These are phyloP conservation scores for Camellia granthamiana DNA, from an alignment of 148 eudicot species.

Conservation along the genomic window DNA sequence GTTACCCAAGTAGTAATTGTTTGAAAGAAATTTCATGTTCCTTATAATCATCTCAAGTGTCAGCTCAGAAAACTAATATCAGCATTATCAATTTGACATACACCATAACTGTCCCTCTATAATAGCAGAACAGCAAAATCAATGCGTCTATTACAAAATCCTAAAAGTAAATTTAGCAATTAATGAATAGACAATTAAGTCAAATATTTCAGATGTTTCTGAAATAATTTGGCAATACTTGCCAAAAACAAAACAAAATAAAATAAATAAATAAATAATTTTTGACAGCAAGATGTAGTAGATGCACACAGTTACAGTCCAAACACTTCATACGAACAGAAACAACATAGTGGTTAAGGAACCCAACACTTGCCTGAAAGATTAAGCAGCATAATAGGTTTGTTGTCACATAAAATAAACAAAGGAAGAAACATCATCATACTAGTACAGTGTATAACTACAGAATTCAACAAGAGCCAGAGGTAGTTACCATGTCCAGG, in stretches of 20 bases:
- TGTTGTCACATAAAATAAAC: neutral
- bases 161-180: neutral
- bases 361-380: conserved; percentile 5
- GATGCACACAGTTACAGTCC: neutral
- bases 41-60: neutral
- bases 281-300: neutral
- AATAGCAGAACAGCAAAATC: neutral
- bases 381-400: neutral
- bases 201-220: neutral
- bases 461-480: neutral
- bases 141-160: neutral
- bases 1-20: neutral
- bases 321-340: neutral
- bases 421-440: neutral
- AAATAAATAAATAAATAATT: no score
- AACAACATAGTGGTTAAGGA: neutral
- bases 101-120: neutral
- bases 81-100: neutral
- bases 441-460: neutral
- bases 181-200: neutral
- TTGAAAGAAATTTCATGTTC: neutral
- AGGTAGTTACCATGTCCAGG: conserved; percentile 89
- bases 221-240: neutral
- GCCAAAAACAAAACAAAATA: no score
- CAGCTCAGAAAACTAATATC: neutral